Percentiles rank a stretch among this genome's conserved stretches.
Conservation (phyloP, 179 eudicot species). For the Pouteria campechiana region DNA sequence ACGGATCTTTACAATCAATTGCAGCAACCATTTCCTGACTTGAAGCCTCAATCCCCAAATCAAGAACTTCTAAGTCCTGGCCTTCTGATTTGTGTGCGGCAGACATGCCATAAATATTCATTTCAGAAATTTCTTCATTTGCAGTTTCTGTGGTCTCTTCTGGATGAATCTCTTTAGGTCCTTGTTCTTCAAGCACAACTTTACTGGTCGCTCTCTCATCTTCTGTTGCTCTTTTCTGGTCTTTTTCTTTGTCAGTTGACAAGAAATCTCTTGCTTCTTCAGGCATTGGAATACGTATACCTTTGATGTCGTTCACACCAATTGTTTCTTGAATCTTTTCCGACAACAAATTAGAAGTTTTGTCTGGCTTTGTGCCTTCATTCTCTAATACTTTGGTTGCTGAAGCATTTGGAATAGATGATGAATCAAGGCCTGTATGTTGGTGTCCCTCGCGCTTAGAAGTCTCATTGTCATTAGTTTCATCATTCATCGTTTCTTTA, state of each 20-base stretch:
- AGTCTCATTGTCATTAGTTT: neutral
- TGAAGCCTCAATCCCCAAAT: too few relatives aligned
- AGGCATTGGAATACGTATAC: neutral
- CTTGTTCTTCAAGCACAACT: constrained; percentile 1
- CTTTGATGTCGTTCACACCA: constrained; percentile 5
- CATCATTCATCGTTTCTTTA: neutral
- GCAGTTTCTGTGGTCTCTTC: constrained; percentile 7
- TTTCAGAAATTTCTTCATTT: too few relatives aligned
- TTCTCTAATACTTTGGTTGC: neutral
- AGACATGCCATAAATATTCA: too few relatives aligned
- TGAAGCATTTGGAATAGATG: constrained; percentile 5
- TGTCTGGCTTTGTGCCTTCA: neutral
- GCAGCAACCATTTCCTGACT: too few relatives aligned
- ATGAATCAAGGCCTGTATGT: neutral
- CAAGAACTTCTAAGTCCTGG: too few relatives aligned
- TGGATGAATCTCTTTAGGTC: constrained; percentile 3
- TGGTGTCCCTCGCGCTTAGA: neutral
- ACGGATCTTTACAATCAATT: too few relatives aligned
- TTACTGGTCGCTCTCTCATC: neutral
- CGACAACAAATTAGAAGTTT: too few relatives aligned
- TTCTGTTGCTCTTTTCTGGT: neutral
- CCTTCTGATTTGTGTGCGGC: too few relatives aligned
- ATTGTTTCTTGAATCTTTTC: neutral
- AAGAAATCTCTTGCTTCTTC: constrained; percentile 3
- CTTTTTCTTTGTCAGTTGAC: neutral